These are phyloP conservation scores for Terfezia claveryi DNA, from an alignment of 495 filamentous ascomycete genomes.

Conservation along the genomic window DNA sequence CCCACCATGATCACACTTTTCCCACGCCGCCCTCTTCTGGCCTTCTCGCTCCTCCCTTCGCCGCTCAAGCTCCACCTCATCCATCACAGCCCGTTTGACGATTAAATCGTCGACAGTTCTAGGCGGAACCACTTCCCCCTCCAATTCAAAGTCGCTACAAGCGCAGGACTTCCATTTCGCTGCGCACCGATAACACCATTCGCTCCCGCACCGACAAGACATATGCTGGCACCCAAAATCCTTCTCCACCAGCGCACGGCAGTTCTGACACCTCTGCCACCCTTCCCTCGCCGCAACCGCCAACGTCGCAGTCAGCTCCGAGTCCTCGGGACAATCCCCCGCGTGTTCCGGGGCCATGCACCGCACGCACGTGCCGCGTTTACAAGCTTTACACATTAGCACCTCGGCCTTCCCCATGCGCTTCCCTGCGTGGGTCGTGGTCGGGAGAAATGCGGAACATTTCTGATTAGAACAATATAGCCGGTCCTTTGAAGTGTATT, in stretches of 20 bases:
- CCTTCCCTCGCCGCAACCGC: constrained; percentile 20
- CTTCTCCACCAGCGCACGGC: constrained; percentile 24
- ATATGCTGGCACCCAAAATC: constrained; percentile 28
- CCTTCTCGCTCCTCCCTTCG: background rate
- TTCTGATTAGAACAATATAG: constrained; percentile 23
- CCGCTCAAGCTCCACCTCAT: background rate
- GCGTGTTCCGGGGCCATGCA: constrained; percentile 25
- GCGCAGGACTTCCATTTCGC: constrained; percentile 11
- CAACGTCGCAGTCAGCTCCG: constrained; percentile 21
- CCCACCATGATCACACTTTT: background rate
- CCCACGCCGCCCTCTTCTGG: background rate
- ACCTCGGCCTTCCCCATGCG: constrained; percentile 19
- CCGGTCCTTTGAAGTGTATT: constrained; percentile 22
- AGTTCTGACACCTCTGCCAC: constrained; percentile 25
- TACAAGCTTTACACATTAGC: constrained; percentile 21
- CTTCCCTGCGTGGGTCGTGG: constrained; percentile 6
- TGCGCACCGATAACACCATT: constrained; percentile 17
- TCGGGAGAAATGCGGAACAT: constrained; percentile 24
- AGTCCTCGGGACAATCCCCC: constrained; percentile 26
- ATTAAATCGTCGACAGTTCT: background rate
- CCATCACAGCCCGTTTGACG: background rate
- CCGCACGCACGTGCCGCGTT: constrained; percentile 20
- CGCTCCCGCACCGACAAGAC: constrained; percentile 16
- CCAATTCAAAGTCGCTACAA: constrained; percentile 12
- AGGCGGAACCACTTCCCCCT: background rate